Conservation (phyloP, 1,284 basidiomycete species). For the Volvariella volvacea region DNA sequence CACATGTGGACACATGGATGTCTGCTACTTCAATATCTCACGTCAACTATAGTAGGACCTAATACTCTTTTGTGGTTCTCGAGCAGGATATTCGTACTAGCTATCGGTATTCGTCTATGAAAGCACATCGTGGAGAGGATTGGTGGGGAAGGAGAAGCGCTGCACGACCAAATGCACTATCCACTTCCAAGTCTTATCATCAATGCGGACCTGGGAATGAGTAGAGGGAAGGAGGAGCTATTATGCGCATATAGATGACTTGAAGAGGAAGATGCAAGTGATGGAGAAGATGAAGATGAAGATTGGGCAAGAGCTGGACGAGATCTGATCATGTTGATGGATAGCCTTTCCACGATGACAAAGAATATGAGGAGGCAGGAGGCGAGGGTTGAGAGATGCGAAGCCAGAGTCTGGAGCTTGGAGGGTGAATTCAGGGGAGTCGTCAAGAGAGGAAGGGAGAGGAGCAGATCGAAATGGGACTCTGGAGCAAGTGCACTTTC, state of each 20-base stretch:
- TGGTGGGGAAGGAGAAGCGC: constrained; percentile 44
- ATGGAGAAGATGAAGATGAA: constrained; percentile 28
- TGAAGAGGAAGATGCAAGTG: constrained; percentile 23
- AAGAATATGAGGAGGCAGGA: constrained; percentile 34
- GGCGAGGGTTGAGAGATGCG: constrained; percentile 35
- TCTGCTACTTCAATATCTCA: constrained; percentile 56
- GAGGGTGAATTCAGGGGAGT: too few relatives aligned
- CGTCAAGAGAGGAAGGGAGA: too few relatives aligned
- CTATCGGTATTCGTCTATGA: constrained; percentile 74
- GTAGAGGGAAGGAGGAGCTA: constrained; percentile 10
- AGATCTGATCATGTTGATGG: constrained; percentile 47
- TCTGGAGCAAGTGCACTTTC: background rate
- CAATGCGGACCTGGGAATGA: constrained; percentile 1
- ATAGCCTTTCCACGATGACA: constrained; percentile 42
- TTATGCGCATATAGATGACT: constrained; percentile 18
- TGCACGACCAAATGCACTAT: constrained; percentile 59
- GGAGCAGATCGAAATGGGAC: background rate
- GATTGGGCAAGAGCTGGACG: constrained; percentile 30
- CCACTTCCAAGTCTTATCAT: constrained; percentile 29
- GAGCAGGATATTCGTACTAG: constrained; percentile 66
- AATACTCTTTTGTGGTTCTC: constrained; percentile 72
- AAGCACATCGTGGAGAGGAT: constrained; percentile 61
- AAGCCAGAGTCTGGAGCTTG: constrained; percentile 26
- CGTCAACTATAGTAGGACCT: constrained; percentile 42
- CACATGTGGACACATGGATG: too few relatives aligned